Evolutionary conservation across 164 flowering plant genomes (phyloP).

Genomic region (Santalum album): DNA sequence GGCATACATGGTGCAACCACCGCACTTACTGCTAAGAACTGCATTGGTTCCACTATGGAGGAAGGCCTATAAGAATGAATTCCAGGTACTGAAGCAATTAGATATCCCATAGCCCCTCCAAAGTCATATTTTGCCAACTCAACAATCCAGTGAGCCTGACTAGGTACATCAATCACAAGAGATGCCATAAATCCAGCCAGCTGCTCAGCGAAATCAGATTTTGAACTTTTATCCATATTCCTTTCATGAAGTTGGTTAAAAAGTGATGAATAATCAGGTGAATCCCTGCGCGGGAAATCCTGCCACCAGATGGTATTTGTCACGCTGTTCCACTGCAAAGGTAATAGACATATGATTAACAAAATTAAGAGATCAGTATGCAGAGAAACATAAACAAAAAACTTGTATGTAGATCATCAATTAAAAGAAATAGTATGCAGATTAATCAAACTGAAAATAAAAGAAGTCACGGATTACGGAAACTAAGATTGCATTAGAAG

Average conservation of each 20-base stretch:
- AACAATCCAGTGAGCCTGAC: conserved; percentile 68
- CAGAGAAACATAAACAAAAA: background rate
- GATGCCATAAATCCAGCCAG: conserved; percentile 79
- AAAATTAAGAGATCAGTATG: background rate
- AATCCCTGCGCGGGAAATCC: conserved; percentile 64
- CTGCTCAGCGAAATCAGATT: conserved; percentile 82
- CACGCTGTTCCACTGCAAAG: conserved; percentile 73
- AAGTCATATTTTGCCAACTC: conserved; percentile 77
- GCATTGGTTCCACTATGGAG: conserved; percentile 16
- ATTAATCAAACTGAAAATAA: no score
- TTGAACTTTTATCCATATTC: conserved; percentile 21
- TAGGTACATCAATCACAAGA: conserved; percentile 61
- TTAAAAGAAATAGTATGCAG: no score
- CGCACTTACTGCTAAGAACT: conserved; percentile 31
- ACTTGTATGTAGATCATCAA: no score
- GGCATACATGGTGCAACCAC: background rate
- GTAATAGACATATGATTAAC: background rate
- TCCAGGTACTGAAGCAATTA: conserved; percentile 84
- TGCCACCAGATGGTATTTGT: conserved; percentile 98
- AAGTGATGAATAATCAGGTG: conserved; percentile 51
- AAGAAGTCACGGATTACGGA: no score
- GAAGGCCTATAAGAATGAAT: conserved; percentile 34
- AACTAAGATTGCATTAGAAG: no score
- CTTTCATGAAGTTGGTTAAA: conserved; percentile 27
- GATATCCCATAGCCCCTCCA: conserved; percentile 45